Evolutionary conservation across 192 early-diverging fungal genomes (phyloP).

Genomic region (Backusella morwellensis): DNA sequence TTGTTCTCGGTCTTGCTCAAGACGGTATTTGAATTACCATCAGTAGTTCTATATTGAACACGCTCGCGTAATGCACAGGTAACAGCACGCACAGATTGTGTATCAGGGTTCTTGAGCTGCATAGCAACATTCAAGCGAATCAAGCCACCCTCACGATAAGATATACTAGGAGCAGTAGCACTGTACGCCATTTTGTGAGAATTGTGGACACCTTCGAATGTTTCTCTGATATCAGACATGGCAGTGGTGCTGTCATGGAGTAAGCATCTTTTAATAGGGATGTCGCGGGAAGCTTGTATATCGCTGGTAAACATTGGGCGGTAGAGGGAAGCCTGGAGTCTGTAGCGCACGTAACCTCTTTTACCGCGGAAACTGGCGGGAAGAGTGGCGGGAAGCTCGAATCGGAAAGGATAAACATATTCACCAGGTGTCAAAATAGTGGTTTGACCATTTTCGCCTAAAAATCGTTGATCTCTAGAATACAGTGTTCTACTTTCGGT

Average conservation of each 20-base stretch:
- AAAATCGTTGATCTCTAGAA: constrained; percentile 18
- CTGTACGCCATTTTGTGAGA: constrained; percentile 19
- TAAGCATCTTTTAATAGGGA: constrained; percentile 43
- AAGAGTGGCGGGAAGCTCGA: constrained; percentile 30
- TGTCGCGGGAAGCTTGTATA: constrained; percentile 36
- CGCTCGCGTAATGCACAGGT: constrained; percentile 37
- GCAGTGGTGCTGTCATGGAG: constrained; percentile 16
- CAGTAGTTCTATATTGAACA: constrained; percentile 36
- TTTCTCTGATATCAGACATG: neutral
- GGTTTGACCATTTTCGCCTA: constrained; percentile 23
- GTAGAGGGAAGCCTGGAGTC: constrained; percentile 33
- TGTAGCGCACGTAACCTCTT: constrained; percentile 47
- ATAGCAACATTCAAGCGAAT: constrained; percentile 29
- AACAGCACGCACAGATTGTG: constrained; percentile 12
- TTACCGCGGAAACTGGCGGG: constrained; percentile 46
- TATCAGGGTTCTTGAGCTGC: constrained; percentile 20
- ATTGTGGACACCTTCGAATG: constrained; percentile 15
- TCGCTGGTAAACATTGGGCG: constrained; percentile 44
- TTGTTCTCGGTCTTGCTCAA: constrained; percentile 21
- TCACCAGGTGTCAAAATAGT: constrained; percentile 23
- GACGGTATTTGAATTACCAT: constrained; percentile 10
- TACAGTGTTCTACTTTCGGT: constrained; percentile 21
- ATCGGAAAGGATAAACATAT: constrained; percentile 22
- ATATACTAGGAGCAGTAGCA: constrained; percentile 32
- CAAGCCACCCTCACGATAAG: constrained; percentile 39